These are phyloP conservation scores for Zea luxurians DNA, from an alignment of 176 grass and related monocot genomes.

Conservation along the genomic window DNA sequence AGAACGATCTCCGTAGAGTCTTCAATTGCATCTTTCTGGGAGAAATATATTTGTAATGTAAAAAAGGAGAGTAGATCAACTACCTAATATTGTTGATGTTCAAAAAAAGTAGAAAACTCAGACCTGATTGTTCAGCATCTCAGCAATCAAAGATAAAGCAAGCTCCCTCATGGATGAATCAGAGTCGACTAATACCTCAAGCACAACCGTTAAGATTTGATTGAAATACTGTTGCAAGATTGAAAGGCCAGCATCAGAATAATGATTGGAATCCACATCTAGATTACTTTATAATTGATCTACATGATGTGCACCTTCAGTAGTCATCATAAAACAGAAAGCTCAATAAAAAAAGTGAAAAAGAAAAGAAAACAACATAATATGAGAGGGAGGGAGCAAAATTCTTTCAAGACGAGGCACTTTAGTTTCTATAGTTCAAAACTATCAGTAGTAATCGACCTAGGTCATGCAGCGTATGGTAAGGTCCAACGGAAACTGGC, in stretches of 20 bases:
- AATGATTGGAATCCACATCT: not conserved
- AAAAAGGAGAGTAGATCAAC: conserved; percentile 16
- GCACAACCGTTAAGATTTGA: conserved; percentile 93
- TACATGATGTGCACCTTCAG: conserved; percentile 4
- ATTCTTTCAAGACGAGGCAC: not conserved
- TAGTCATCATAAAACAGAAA: conserved; percentile 16
- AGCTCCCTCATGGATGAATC: conserved; percentile 80
- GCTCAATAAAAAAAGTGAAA: not conserved
- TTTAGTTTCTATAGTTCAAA: conserved; percentile 8
- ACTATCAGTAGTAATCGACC: not conserved
- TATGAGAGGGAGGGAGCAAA: not conserved
- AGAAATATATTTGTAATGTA: conserved; percentile 44
- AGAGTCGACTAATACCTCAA: conserved; percentile 83
- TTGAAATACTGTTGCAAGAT: conserved; percentile 89
- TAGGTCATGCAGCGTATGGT: not conserved
- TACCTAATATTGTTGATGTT: conserved; percentile 28
- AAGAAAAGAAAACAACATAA: not conserved
- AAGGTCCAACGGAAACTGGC: not conserved
- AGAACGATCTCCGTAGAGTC: conserved; percentile 95
- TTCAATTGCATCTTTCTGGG: conserved; percentile 87
- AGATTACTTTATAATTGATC: conserved; percentile 5
- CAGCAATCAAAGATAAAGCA: conserved; percentile 70
- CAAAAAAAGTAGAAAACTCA: conserved; percentile 37
- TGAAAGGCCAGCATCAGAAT: conserved; percentile 44
- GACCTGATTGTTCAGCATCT: conserved; percentile 99